Base-by-base conservation (phyloP, 1,284 basidiomycete species). In the Moniliophthora roreri region DNA sequence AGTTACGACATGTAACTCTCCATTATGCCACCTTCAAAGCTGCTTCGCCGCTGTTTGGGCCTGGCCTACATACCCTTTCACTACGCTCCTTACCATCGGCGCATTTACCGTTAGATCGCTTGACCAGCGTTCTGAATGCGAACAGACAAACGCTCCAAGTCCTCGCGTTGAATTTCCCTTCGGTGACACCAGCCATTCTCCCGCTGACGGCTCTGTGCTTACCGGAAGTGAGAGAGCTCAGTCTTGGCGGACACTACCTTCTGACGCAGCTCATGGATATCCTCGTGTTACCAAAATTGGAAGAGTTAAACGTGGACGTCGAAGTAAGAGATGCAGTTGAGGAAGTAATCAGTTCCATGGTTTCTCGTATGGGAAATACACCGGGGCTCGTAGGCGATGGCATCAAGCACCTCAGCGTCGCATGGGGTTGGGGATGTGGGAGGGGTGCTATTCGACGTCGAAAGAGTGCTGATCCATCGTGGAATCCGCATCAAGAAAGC, bases 11-110 rank as follows among this genome's bases (percentile, higher is more conserved):
- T 0, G 67, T 89, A 15, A 86, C 84, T 26, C 70, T 89, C 20
- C 83, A 85, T 62, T 77, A 86, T 58, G 79, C 84, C 2, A 86
- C 87, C 0, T 89, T 89, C 74, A 86, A 82, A 65, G 87, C 85
- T 81, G 84, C 81, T 2, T 83, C 86, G 0, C 81, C 85, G 1
- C 79, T 88, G 69, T 77, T 89, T 59, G 73, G 73, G 28, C 70
- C 73, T 1, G 79, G 81, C 56, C 72, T 89, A 8, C 76, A 72
- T 32, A 73, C 75, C 2, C 73, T 90, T 48, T 80, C 78, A 51
- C 74, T 89, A 36, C 82, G 82, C 20, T 78, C 84, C 1, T 78
- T 87, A n/a, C 83, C 84, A 11, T 80, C 77, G 1, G 74, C 76
- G 11, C 80, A 82, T 56, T 70, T 86, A 46, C 78, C 84, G 0